A percentile compares a stretch with the other conserved stretches of the same genome.
phyloP scores from a whole-genome alignment of 352 stramenopile genomes.

The Globisporangium lucens region DNA sequence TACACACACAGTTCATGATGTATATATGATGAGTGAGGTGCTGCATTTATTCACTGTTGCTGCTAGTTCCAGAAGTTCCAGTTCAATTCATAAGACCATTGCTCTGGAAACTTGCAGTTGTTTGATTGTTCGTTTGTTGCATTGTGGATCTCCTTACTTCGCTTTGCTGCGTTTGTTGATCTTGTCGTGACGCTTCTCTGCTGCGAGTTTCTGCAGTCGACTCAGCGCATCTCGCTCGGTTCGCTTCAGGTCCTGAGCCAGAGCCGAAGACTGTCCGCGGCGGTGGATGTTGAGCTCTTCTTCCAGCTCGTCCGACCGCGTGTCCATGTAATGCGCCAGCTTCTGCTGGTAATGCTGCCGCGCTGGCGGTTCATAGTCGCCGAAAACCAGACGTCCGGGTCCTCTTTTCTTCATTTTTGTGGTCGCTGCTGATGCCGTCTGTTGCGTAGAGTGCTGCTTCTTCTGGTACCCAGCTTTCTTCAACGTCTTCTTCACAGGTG shows the following conservation, averaged over 20 bases:
- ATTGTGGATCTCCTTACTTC: conserved; percentile 17
- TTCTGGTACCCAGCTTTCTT: conserved; percentile 24
- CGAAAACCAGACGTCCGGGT: conserved; percentile 66
- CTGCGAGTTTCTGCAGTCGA: conserved; percentile 58
- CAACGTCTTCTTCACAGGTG: conserved; percentile 19
- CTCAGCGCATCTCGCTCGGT: conserved; percentile 62
- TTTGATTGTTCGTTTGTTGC: background rate
- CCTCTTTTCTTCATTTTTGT: conserved; percentile 33
- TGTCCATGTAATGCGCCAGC: conserved; percentile 73
- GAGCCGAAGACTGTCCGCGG: conserved; percentile 22
- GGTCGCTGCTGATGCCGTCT: conserved; percentile 9
- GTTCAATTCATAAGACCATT: conserved; percentile 7
- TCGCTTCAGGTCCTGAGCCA: conserved; percentile 44
- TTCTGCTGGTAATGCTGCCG: conserved; percentile 75
- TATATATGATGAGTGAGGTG: conserved; percentile 13
- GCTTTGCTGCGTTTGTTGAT: conserved; percentile 72
- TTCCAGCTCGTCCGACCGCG: conserved; percentile 58
- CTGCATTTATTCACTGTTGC: background rate
- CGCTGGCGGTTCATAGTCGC: conserved; percentile 57
- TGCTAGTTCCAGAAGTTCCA: background rate
- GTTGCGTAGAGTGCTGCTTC: conserved; percentile 13
- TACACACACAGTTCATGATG: conserved; percentile 16
- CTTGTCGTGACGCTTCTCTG: conserved; percentile 76
- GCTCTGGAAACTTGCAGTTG: background rate
- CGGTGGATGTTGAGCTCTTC: conserved; percentile 73